Conservation (phyloP, 2,329 filamentous ascomycete genomes). For the Metarhizium rileyi region DNA sequence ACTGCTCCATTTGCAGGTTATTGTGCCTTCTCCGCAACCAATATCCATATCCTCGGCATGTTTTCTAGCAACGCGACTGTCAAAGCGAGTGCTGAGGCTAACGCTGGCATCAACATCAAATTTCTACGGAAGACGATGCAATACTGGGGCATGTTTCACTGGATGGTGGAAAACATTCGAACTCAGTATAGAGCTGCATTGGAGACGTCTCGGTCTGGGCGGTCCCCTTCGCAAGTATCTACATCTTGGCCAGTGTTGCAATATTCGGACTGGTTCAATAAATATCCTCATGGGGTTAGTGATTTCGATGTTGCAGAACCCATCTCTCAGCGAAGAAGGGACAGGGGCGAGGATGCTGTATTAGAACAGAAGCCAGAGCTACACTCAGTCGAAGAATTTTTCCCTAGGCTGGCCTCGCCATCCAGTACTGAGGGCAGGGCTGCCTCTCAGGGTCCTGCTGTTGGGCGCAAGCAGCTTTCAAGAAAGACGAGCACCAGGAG, state of each 20-base stretch:
- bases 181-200: conserved; percentile 79
- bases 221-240: conserved; percentile 36
- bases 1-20: conserved; percentile 92
- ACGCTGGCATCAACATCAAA: conserved; percentile 78
- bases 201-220: conserved; percentile 65
- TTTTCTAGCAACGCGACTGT: conserved; percentile 74
- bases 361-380: conserved; percentile 81
- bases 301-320: conserved; percentile 76
- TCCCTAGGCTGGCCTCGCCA: conserved; percentile 66
- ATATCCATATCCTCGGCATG: conserved; percentile 86
- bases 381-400: conserved; percentile 92
- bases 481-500: conserved; percentile 22
- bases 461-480: conserved; percentile 28
- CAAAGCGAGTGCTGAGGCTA: conserved; percentile 70
- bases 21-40: conserved; percentile 85
- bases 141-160: conserved; percentile 98
- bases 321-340: conserved; percentile 54
- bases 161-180: conserved; percentile 86
- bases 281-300: conserved; percentile 86
- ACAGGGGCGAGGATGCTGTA: conserved; percentile 77
- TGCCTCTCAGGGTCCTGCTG: conserved; percentile 11
- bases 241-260: conserved; percentile 65
- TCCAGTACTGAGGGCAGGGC: conserved; percentile 35
- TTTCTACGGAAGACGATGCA: conserved; percentile 93
- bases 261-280: conserved; percentile 95